phyloP scores from a whole-genome alignment of 2,329 filamentous ascomycete genomes.

The Pseudogymnoascus sp. region DNA sequence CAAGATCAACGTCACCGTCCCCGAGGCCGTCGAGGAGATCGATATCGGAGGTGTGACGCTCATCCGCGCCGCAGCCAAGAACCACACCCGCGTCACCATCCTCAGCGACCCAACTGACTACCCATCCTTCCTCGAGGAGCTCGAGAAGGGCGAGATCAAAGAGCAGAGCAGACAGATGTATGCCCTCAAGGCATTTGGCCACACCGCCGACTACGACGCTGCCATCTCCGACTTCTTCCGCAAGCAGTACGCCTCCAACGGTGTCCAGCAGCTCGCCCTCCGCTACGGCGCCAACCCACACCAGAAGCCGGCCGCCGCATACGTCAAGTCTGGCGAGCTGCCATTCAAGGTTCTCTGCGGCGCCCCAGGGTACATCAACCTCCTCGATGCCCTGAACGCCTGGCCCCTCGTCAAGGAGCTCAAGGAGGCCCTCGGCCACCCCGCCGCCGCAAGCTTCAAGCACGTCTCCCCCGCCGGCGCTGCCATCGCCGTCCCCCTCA shows the following conservation, averaged over 20 bases:
- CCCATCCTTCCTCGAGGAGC: slow-evolving; percentile 83
- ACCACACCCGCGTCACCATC: slow-evolving; percentile 91
- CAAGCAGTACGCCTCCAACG: slow-evolving; percentile 85
- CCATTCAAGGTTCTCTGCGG: slow-evolving; percentile 94
- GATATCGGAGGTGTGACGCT: slow-evolving; percentile 97
- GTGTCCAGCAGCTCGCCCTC: slow-evolving; percentile 72
- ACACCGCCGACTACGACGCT: slow-evolving; percentile 92
- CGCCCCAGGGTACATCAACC: slow-evolving; percentile 92
- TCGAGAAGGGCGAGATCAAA: slow-evolving; percentile 77
- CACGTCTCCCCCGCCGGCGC: slow-evolving; percentile 96
- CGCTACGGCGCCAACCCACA: slow-evolving; percentile 97
- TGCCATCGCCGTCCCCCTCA: slow-evolving; percentile 83
- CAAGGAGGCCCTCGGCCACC: slow-evolving; percentile 75
- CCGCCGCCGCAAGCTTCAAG: slow-evolving; percentile 96
- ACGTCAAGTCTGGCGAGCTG: slow-evolving; percentile 59
- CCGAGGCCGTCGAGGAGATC: slow-evolving; percentile 96
- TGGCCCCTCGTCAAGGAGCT: slow-evolving; percentile 97
- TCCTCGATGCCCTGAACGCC: slow-evolving; percentile 90
- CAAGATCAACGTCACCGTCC: slow-evolving; percentile 93
- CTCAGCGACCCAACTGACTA: slow-evolving; percentile 93
- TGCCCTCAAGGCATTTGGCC: slow-evolving; percentile 95
- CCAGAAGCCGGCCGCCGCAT: slow-evolving; percentile 92
- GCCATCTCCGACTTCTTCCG: slow-evolving; percentile 97
- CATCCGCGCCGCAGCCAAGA: slow-evolving; percentile 94
- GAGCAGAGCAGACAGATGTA: slow-evolving; percentile 80